Base-by-base conservation (phyloP, 352 stramenopile species). In the Pythium sp. region DNA sequence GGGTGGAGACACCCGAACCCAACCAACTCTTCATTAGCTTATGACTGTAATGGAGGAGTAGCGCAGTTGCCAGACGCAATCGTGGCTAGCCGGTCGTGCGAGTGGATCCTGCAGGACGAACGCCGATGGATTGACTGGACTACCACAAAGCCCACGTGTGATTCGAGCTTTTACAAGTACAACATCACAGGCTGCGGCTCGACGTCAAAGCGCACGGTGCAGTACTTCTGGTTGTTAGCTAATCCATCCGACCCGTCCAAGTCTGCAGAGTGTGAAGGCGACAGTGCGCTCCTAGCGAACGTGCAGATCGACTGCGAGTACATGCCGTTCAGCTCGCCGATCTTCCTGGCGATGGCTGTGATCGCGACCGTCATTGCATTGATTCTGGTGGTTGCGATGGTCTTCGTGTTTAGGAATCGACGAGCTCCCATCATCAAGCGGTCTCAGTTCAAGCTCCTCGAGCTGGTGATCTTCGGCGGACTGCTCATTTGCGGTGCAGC, bases 241-340 rank as follows among this genome's bases (percentile, higher is more conserved):
- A 36, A 67, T n/a, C 47, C 70, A 5, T 26, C 12, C 2, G 58
- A 81, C 36, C 2, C 36, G 0, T 62, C 65, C 6, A 34, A 62
- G n/a, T 84, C 76, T 0, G 28, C 74, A 0, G 74, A 88, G 60
- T 88, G 78, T 60, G 57, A 43, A 24, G 69, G 55, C 12, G 73
- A 73, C 1, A 64, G 51, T 0, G 24, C 51, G 26, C 65, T 84
- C 22, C 77, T 72, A 2, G 3, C 14, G 0, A 38, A 26, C 3
- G 64, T 80, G 5, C 11, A 64, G 26, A 57, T 80, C 22, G 63
- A 71, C 20, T 82, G 73, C 28, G 76, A 82, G 34, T 79, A 73
- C 57, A 79, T 76, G 58, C 76, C 75, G 53, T 70, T 71, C 5
- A 70, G 57, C 43, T 46, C 72, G 0, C 65, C 72, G 5, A 28